Evolutionary conservation across 441 rosid species (phyloP).

Genomic region (Populus hybrid): DNA sequence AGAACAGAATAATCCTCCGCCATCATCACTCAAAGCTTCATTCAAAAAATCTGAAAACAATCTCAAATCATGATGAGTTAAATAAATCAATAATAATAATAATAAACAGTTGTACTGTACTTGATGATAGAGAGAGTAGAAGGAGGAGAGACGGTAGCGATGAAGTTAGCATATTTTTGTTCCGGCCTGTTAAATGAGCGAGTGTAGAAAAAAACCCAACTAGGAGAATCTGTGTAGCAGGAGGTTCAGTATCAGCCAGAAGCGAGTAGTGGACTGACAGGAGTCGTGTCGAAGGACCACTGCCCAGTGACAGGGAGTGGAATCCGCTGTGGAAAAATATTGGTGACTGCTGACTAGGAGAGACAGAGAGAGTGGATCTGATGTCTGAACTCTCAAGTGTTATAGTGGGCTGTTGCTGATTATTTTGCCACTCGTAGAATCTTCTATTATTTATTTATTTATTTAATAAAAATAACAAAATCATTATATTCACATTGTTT

Average conservation of each 20-base stretch:
- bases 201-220: background rate
- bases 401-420: background rate
- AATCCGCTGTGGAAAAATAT: background rate
- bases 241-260: background rate
- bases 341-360: constrained; percentile 2
- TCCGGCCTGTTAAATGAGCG: background rate
- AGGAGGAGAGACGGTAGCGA: background rate
- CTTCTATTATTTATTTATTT: no score
- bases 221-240: background rate
- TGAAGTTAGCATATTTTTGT: background rate
- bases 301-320: background rate
- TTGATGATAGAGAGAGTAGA: background rate
- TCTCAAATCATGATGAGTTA: background rate
- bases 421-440: background rate
- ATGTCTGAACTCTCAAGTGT: background rate
- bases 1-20: constrained; percentile 55
- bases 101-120: constrained; percentile 19
- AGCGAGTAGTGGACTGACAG: background rate
- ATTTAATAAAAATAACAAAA: no score
- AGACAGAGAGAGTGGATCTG: background rate
- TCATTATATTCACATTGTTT: no score
- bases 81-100: background rate
- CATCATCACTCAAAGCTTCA: constrained; percentile 27
- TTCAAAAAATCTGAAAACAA: background rate
- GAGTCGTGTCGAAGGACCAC: background rate